These are phyloP conservation scores for Luvunga scandens DNA, from an alignment of 345 rosid genomes.

Conservation along the genomic window DNA sequence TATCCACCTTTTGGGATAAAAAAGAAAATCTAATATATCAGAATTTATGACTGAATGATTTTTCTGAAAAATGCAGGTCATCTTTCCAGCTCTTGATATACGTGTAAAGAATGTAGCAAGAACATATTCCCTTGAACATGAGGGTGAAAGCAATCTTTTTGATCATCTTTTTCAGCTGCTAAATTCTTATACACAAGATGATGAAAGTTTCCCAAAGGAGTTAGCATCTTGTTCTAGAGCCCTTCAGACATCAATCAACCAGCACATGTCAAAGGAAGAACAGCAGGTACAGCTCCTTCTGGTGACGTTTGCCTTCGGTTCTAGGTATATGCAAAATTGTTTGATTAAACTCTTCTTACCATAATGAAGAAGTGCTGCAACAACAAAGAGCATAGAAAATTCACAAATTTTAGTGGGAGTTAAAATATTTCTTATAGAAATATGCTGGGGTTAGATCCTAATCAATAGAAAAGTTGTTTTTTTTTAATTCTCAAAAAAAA, in stretches of 20 bases:
- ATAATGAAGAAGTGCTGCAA: background rate
- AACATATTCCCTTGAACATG: conserved; percentile 58
- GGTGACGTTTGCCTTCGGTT: background rate
- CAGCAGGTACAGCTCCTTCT: conserved; percentile 44
- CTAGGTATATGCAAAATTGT: background rate
- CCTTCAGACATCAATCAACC: conserved; percentile 59
- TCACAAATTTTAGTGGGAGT: too few relatives aligned
- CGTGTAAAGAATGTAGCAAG: conserved; percentile 65
- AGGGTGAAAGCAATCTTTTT: conserved; percentile 61
- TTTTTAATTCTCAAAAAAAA: background rate
- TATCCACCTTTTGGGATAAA: background rate
- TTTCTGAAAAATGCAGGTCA: conserved; percentile 46
- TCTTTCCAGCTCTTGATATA: conserved; percentile 62
- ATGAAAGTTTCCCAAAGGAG: conserved; percentile 57
- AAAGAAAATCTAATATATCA: too few relatives aligned
- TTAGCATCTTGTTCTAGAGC: conserved; percentile 63
- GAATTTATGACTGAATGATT: conserved; percentile 1
- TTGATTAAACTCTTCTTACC: background rate
- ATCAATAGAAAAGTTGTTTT: background rate
- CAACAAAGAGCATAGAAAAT: background rate
- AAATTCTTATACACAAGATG: conserved; percentile 35
- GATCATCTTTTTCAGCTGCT: conserved; percentile 54
- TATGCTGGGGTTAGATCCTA: background rate
- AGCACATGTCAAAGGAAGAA: conserved; percentile 76
- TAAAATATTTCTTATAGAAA: background rate